A percentile compares a stretch with the other conserved stretches of the same genome.
Conservation (phyloP, 768 basidiomycete genomes). For the Boletus rex-veris region DNA sequence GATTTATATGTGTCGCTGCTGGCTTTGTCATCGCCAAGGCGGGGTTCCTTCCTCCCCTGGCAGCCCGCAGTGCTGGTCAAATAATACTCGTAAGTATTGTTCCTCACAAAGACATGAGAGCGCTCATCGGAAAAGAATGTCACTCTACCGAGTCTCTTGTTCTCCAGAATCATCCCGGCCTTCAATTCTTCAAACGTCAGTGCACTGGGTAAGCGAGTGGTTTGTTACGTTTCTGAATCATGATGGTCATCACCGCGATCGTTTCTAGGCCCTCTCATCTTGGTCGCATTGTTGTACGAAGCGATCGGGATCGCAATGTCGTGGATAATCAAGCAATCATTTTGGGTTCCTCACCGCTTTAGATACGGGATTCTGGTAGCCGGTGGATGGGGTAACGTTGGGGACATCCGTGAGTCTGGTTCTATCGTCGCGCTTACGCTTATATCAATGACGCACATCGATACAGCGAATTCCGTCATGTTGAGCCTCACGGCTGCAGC, state of each 20-base stretch:
- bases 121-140: slow-evolving; percentile 41
- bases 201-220: slow-evolving; percentile 44
- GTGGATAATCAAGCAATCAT: slow-evolving; percentile 54
- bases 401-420: slow-evolving; percentile 57
- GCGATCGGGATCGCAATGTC: slow-evolving; percentile 51
- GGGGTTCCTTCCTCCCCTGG: slow-evolving; percentile 56
- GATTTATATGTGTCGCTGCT: slow-evolving; percentile 49
- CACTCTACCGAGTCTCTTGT: slow-evolving; percentile 59
- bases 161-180: slow-evolving; percentile 69
- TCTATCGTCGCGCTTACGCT: neutral
- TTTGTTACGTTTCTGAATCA: neutral
- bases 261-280: slow-evolving; percentile 53
- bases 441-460: neutral
- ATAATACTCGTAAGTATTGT: slow-evolving; percentile 45
- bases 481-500: slow-evolving; percentile 57
- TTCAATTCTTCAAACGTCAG: slow-evolving; percentile 55
- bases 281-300: slow-evolving; percentile 61
- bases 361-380: slow-evolving; percentile 67
- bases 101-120: neutral
- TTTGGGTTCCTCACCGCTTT: slow-evolving; percentile 78
- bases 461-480: slow-evolving; percentile 59
- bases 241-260: too few species aligned
- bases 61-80: slow-evolving; percentile 58
- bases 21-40: slow-evolving; percentile 60
- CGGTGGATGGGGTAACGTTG: slow-evolving; percentile 66